A percentile compares a stretch with the other conserved stretches of the same genome.
Evolutionary conservation across 2,329 filamentous ascomycete species (phyloP).

Genomic region (Neurospora sp.): DNA sequence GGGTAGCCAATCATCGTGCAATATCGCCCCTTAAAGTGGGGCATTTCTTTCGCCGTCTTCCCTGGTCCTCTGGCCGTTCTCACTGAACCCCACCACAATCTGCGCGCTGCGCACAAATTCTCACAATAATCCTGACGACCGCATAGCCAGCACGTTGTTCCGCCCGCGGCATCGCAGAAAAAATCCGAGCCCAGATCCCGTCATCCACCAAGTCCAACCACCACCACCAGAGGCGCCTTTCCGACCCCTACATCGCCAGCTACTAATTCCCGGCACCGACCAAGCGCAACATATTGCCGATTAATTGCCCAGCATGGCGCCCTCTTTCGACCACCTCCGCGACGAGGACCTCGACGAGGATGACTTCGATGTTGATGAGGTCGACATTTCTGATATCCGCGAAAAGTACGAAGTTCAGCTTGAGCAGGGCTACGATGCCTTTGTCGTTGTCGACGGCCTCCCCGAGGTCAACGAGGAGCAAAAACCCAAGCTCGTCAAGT

Average conservation of each 20-base stretch:
- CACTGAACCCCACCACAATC: conserved; percentile 18
- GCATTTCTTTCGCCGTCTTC: conserved; percentile 9
- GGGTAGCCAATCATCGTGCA: background rate
- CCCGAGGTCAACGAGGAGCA: conserved; percentile 82
- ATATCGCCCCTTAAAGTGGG: conserved; percentile 8
- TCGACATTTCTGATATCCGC: conserved; percentile 88
- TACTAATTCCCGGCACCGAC: background rate
- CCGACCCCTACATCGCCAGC: conserved; percentile 2
- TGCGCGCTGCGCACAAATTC: conserved; percentile 20
- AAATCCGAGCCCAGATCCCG: conserved; percentile 8
- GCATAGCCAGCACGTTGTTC: conserved; percentile 8
- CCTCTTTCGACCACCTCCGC: conserved; percentile 83
- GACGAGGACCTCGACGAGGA: conserved; percentile 82
- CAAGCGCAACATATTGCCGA: conserved; percentile 3
- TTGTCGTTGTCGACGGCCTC: conserved; percentile 91
- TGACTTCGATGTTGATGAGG: conserved; percentile 82
- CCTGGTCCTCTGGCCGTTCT: conserved; percentile 4
- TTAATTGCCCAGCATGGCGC: conserved; percentile 62
- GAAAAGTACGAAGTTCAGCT: conserved; percentile 94
- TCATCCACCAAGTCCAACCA: conserved; percentile 5
- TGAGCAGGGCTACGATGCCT: conserved; percentile 91
- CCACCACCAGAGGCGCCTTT: background rate
- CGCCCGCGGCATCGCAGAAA: conserved; percentile 12
- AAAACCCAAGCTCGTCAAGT: conserved; percentile 91
- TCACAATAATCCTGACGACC: conserved; percentile 16